Base-by-base conservation (phyloP, 495 filamentous ascomycete genomes). In the Parmelia sp. region DNA sequence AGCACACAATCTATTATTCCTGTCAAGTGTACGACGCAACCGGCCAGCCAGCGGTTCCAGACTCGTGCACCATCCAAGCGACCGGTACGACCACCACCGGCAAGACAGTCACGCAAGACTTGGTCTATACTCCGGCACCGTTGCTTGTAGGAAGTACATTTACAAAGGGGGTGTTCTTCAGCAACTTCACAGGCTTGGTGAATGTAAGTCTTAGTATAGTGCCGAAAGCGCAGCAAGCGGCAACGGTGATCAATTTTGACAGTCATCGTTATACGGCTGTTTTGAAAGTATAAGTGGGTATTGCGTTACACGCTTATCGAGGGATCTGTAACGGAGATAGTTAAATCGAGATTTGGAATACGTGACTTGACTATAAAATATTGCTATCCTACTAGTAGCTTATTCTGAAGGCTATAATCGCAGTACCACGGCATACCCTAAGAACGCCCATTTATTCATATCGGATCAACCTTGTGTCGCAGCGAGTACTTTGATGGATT, bases 21-120 rank as follows among this genome's bases (percentile, higher is more conserved):
- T 61, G 42, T n/a, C 39, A 61, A 49, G 37, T 47, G 5, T 61
- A 61, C 59, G 59, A 61, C 33, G 59, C 39, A 9, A 61, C 39
- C 19, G 59, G 59, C 6, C 3, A 49, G 14, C 59, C 59, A 2
- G 36, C 37, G 6, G 59, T 49, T 19, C n/a, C 36, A 23, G 33
- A 15, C 8, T 8, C 39, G 8, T 61, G 39, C 23, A 61, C 59
- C 2, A 45, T 61, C 8, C 59, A 49, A n/a, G 36, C 36, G 10
- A 61, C 7, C 11, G 37, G 59, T 14, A 61, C 47, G 2, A 51
- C 11, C 59, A 35, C 11, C 44, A 35, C 36, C 5, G 42, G 59
- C 35, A 44, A 29, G 10, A 7, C 8, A 23, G 59, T 61, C 21
- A 44, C 42, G 9, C 59, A 61, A 35, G 4, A 61, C 9, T 27